Base-by-base conservation (phyloP, 208 protist genomes). In the Trypanosoma avium region DNA sequence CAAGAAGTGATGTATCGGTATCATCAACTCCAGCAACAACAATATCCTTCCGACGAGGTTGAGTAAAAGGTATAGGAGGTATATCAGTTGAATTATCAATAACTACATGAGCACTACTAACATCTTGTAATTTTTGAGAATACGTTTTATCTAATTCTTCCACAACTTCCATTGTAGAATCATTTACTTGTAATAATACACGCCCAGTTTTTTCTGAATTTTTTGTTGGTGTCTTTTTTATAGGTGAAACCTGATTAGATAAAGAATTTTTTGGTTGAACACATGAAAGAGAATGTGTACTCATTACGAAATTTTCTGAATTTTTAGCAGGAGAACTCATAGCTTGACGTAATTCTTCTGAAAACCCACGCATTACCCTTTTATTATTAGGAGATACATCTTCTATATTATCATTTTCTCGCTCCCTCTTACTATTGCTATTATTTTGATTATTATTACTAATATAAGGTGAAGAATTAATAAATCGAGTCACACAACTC, bases 401-500 rank as follows among this genome's bases (percentile, higher is more conserved):
- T 15, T 35, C 33, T 27, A 32, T 4, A 30, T 56, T 27, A 9
- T 29, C 22, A 12, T 56, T 32, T 26, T n/a, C n/a, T 33, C 22
- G 10, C 29, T n/a, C 2, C 30, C 33, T 57, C 9, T 29, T 32
- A 29, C 17, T 36, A n/a, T n/a, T 30, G 15, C 24, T 29, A 17
- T 1, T 24, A 17, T 4, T 32, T 15, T 32, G 6, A 26, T 26
- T 33, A 33, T 48, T 22, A 1, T 35, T 29, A 19, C 30, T n/a
- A 4, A 35, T 54, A 9, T 36, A 33, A 10, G 32, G 19, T 21
- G 61, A 38, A 7, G 58, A n/a, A n/a, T 7, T 24, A 4, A 21
- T 29, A 47, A 61, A 57, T 9, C 58, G 55, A 32, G 19, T 35
- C 7, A 64, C 62, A 56, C 49, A 50, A 4, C 26, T 32, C 61